Evolutionary conservation across 2,329 filamentous ascomycete genomes (phyloP).

Genomic region (Ceratocystis harringtonii): DNA sequence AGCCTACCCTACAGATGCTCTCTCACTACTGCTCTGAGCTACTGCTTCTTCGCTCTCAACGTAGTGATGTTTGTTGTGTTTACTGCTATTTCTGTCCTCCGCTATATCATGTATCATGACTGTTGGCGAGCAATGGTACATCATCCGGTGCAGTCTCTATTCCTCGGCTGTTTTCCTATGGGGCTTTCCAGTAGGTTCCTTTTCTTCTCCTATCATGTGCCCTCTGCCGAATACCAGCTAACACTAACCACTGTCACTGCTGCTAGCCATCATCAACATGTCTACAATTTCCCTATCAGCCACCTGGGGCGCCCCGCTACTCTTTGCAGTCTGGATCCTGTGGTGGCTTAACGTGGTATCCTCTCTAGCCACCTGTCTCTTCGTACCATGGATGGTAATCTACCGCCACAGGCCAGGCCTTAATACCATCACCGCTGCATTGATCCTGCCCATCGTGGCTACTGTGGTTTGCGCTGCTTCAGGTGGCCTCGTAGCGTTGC

Average conservation of each 20-base stretch:
- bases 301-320: constrained; percentile 43
- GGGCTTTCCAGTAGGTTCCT: constrained; percentile 33
- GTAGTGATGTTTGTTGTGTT: constrained; percentile 41
- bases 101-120: constrained; percentile 50
- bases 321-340: constrained; percentile 39
- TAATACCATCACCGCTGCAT: constrained; percentile 46
- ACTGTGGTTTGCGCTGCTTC: constrained; percentile 50
- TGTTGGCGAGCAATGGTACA: constrained; percentile 53
- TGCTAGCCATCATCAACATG: constrained; percentile 47
- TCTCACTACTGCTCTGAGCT: constrained; percentile 44
- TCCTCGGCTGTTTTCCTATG: constrained; percentile 55
- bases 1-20: constrained; percentile 43
- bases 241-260: background rate
- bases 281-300: constrained; percentile 41
- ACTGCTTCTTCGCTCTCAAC: constrained; percentile 47
- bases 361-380: constrained; percentile 38
- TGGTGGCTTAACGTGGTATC: constrained; percentile 44
- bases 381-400: constrained; percentile 42
- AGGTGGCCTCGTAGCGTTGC: constrained; percentile 46
- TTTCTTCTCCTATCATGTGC: background rate
- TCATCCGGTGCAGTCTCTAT: constrained; percentile 52
- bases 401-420: constrained; percentile 33
- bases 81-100: constrained; percentile 37
- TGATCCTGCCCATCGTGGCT: constrained; percentile 53
- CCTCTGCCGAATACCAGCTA: background rate